Base-by-base conservation (phyloP, 805 yeast genomes). In the Starmerella roubikii region DNA sequence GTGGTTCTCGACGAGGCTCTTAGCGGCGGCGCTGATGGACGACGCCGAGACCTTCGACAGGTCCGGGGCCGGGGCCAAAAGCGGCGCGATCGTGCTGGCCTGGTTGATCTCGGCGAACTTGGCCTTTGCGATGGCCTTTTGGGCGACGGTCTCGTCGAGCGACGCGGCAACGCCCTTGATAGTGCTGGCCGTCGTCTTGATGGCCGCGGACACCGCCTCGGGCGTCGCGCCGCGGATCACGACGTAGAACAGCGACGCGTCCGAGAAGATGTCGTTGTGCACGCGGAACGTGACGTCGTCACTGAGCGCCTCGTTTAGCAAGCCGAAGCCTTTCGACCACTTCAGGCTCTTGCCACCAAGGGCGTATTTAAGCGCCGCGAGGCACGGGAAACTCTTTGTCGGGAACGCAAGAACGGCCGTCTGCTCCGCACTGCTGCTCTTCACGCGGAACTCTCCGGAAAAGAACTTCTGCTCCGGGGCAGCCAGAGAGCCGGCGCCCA, bases 361-460 rank as follows among this genome's bases (percentile, higher is more conserved):
- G 52, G 74, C 77, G 49, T 78, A 71, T 42, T 88, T 67, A 58
- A 88, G 71, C 22, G 77, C 74, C 57, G 78, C 75, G 62, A 68
- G 78, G 50, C 78, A 77, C 48, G 78, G 74, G 40, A 76, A 76
- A 37, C 56, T 41, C 43, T 71, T 59, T 50, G 72, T 62, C 51
- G 97, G 94, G 50, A 83, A 68, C 57, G 91, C 93, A 54, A 91
- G 67, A 40, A 76, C 76, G 39, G 86, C 88, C 49, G 74, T 72
- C 44, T 85, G 76, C 43, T 67, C 67, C 31, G 39, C 21, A 49
- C 81, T 83, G 32, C 67, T 49, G 41, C 71, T 45, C 85, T 76
- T 44, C 74, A 61, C 51, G 32, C 69, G 62, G 60, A 76, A 74
- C 59, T 69, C 78, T 51, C 91, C 93, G 44, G 65, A 61, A 65